Conservation (phyloP, 164 flowering plant species). For the Vitis amurensis region DNA sequence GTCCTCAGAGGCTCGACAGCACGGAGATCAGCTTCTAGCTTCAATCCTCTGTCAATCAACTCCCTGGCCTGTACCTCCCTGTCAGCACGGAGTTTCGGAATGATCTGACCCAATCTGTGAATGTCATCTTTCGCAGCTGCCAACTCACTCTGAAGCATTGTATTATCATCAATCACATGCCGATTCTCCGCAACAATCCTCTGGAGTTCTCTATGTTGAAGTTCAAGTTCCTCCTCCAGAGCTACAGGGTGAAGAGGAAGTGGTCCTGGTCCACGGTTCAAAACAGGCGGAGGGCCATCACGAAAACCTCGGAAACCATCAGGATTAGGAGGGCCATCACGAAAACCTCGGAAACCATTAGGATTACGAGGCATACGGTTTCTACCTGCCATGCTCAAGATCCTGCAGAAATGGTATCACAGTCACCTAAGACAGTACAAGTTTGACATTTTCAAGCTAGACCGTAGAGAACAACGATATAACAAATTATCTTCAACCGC, state of each 20-base stretch:
- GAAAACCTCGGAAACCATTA: constrained; percentile 35
- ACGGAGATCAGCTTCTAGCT: constrained; percentile 65
- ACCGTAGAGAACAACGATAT: neutral
- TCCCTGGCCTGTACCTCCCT: constrained; percentile 54
- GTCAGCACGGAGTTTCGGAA: constrained; percentile 54
- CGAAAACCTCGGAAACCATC: constrained; percentile 35
- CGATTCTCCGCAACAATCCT: constrained; percentile 56
- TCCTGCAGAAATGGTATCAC: constrained; percentile 27
- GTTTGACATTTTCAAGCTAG: neutral
- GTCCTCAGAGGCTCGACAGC: constrained; percentile 53
- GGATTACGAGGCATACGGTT: constrained; percentile 47
- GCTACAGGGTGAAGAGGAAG: constrained; percentile 46
- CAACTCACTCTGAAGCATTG: constrained; percentile 53
- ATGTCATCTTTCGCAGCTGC: constrained; percentile 57
- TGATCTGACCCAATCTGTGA: constrained; percentile 43
- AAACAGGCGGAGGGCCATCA: constrained; percentile 35
- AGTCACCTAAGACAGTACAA: constrained; percentile 3
- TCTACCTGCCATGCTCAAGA: constrained; percentile 52
- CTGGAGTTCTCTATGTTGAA: constrained; percentile 52
- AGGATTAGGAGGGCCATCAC: constrained; percentile 37
- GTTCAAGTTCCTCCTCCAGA: constrained; percentile 67
- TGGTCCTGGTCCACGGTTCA: constrained; percentile 37
- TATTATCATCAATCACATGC: constrained; percentile 49
- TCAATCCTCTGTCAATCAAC: constrained; percentile 56
- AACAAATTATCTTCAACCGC: neutral